Evolutionary conservation across 202 grass and related monocot genomes (phyloP), one percentile per base, ranked within the genome.

Genomic region (Thinopyrum obtusiflorum): DNA sequence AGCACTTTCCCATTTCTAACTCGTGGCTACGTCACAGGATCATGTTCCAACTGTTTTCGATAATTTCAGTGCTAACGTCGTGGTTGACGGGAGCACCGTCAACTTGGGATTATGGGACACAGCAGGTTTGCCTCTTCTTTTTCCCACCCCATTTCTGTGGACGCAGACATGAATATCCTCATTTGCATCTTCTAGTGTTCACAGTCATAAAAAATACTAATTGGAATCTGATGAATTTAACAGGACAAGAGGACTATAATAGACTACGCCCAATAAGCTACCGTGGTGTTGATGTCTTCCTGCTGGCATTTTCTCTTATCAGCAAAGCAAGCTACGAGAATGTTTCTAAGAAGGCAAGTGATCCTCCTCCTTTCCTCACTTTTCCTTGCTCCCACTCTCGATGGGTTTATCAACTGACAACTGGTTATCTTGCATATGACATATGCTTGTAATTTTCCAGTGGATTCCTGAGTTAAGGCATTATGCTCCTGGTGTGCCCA

Each of bases 281-380:
- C 73, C 89, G 94, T 33, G 94, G 94, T 61, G 94, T 92, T 63
- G 94, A 97, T 83, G 94, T 94, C 79, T 97, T 97, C 65, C 86
- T 97, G 32, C 78, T 97, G 11, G 94, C 94, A 28, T 97, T 97
- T 61, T 97, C 94, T 55, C 89, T 97, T 33, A 97, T 97, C 60
- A 97, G 94, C 76, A 97, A 92, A 83, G 94, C 92, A 53, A 97
- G 92, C 79, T 97, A 97, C 29, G 94, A 97, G 85, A 97, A 97
- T 87, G 88, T 97, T 29, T 80, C 92, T 36, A 97, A 94, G 84
- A 97, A 97, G 91, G 94, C 82, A 88, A 64, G 14, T 17, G 26
- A 55, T 77, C 51, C 53, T 78, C 10, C 80, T 88, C 15, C 12
- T 10, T 12, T 65, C 60, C 62, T 67, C 29, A 18, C 49, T 53